phyloP scores from a whole-genome alignment of 805 yeast genomes.

The Debaryomyces tyrocola region DNA sequence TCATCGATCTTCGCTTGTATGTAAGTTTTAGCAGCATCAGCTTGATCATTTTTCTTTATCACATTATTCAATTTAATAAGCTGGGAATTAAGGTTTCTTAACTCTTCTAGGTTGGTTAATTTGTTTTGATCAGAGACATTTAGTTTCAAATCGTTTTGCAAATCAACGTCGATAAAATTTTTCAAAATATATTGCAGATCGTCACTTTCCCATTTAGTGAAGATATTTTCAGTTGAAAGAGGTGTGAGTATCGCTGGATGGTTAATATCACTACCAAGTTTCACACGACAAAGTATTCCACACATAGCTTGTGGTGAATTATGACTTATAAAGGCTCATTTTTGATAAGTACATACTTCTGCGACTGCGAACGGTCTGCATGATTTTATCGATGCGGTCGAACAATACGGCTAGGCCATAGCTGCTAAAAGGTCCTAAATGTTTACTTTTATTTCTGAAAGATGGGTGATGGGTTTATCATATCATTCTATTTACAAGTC shows the following conservation, averaged over 20 bases:
- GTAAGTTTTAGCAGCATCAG: constrained; percentile 5
- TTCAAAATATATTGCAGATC: constrained; percentile 8
- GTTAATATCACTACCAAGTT: not conserved
- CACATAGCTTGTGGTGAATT: constrained; percentile 40
- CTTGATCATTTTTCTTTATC: constrained; percentile 19
- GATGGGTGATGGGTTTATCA: too few relatives aligned
- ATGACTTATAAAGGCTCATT: too few relatives aligned
- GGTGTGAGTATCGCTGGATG: constrained; percentile 1
- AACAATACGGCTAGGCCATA: too few relatives aligned
- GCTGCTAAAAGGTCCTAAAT: too few relatives aligned
- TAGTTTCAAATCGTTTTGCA: constrained; percentile 5
- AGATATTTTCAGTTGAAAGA: not conserved
- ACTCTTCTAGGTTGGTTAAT: constrained; percentile 22
- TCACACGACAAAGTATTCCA: constrained; percentile 49
- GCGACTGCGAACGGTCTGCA: too few relatives aligned
- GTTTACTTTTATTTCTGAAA: too few relatives aligned
- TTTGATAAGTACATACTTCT: too few relatives aligned
- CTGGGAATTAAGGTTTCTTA: constrained; percentile 26
- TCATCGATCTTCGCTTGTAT: constrained; percentile 15
- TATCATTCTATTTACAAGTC: too few relatives aligned
- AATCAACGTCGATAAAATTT: constrained; percentile 9
- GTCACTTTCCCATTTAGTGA: constrained; percentile 10
- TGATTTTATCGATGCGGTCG: too few relatives aligned
- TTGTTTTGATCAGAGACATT: constrained; percentile 23
- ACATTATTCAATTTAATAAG: constrained; percentile 26